These are phyloP conservation scores for Euptelea pleiosperma DNA, from an alignment of 164 flowering plant genomes.

Conservation along the genomic window DNA sequence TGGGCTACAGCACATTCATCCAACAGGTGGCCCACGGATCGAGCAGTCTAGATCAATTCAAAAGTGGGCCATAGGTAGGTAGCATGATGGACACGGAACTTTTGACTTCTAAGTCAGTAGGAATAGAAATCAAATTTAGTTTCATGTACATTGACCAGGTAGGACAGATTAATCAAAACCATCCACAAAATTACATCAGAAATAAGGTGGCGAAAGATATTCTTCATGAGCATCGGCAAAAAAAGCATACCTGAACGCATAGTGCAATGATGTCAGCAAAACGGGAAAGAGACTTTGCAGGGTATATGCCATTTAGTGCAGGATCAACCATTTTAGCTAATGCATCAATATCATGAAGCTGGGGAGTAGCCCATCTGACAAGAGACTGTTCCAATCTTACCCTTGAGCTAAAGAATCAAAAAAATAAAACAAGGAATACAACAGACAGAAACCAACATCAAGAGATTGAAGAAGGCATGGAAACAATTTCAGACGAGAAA, in stretches of 20 bases:
- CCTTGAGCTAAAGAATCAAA: conserved; percentile 58
- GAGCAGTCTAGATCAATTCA: no score
- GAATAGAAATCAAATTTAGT: no score
- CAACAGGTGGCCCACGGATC: no score
- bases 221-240: neutral
- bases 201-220: neutral
- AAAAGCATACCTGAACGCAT: conserved; percentile 81
- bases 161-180: no score
- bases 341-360: conserved; percentile 94
- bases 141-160: no score
- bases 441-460: conserved; percentile 8
- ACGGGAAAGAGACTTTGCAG: conserved; percentile 92
- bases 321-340: conserved; percentile 97
- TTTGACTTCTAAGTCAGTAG: no score
- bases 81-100: no score
- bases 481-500: neutral
- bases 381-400: conserved; percentile 85
- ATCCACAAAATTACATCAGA: neutral
- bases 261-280: conserved; percentile 94
- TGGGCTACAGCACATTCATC: no score
- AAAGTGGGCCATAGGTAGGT: no score
- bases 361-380: conserved; percentile 99
- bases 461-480: neutral
- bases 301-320: conserved; percentile 83
- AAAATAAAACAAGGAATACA: neutral